A percentile compares a stretch with the other conserved stretches of the same genome.
Conservation (phyloP, 2,329 filamentous ascomycete species). For the Mariannaea elegans region DNA sequence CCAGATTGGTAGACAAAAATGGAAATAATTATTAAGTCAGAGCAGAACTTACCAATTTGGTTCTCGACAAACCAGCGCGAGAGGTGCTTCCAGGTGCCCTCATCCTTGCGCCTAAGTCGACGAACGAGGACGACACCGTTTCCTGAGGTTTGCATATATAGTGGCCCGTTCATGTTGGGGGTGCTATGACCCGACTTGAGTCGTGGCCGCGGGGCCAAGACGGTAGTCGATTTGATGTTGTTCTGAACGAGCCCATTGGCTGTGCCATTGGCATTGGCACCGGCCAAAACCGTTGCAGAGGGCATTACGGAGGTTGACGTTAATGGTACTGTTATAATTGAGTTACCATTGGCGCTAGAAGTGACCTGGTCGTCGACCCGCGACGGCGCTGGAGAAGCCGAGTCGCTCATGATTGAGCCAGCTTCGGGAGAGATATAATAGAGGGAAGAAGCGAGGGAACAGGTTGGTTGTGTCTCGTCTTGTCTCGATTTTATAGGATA, state of each 20-base stretch:
- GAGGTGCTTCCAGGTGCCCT: slow-evolving; percentile 68
- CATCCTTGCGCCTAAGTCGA: slow-evolving; percentile 68
- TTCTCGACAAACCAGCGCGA: slow-evolving; percentile 79
- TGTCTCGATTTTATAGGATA: slow-evolving; percentile 14
- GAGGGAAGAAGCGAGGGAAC: background rate
- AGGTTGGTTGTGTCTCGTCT: background rate
- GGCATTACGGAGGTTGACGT: slow-evolving; percentile 20
- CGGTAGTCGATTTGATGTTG: slow-evolving; percentile 31
- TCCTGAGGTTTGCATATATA: slow-evolving; percentile 64
- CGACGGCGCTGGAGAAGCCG: slow-evolving; percentile 35
- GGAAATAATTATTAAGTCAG: background rate
- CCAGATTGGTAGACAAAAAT: background rate
- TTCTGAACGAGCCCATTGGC: background rate
- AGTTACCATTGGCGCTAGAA: slow-evolving; percentile 16
- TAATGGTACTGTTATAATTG: slow-evolving; percentile 24
- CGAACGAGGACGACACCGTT: slow-evolving; percentile 64
- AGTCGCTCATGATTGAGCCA: slow-evolving; percentile 36
- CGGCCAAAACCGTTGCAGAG: slow-evolving; percentile 5
- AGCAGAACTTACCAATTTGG: slow-evolving; percentile 73
- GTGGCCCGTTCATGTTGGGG: slow-evolving; percentile 62
- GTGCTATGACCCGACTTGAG: slow-evolving; percentile 46
- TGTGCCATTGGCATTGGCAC: background rate
- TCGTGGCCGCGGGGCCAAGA: slow-evolving; percentile 37
- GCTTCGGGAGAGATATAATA: background rate
- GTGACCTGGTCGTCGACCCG: slow-evolving; percentile 38